Base-by-base conservation (phyloP, 2,329 filamentous ascomycete species). In the Cladosporium austrohemisphaericum region DNA sequence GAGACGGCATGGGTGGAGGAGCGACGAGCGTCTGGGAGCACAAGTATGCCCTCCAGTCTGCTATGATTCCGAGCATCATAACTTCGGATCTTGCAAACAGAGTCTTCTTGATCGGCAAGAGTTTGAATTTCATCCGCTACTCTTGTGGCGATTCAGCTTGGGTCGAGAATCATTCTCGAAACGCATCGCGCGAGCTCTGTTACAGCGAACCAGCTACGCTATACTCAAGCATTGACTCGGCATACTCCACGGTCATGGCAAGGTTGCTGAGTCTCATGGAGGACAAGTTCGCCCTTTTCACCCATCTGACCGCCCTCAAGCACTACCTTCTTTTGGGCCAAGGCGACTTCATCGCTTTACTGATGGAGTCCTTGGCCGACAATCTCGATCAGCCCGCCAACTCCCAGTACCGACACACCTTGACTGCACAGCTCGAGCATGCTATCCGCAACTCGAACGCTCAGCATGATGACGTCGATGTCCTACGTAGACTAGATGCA, bases 181-280 rank as follows among this genome's bases (percentile, higher is more conserved):
- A 84, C 41, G 87, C 91, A 1, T 95, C 91, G 8, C 94, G 93
- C 68, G 89, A 95, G 68, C 77, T 98, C 26, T 81, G 83, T 41
- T 97, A 98, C 64, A 91, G 91, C 43, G 92, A 97, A 68, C 96
- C 91, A 6, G 88, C 88, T 0, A 94, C 86, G 1, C 78, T 98
- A 1, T 91, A 95, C 65, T 82, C 83, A 1, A 96, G 89, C 69
- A 98, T 98, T 59, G 93, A 96, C 59, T 88, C 96, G 60, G 93
- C 94, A 2, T 95, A 98, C 73, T 95, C 95, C 68, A 93, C 89
- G 0, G 97, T 94, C 5, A 98, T 98, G 92, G 89, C 89, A 50
- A 86, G 92, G 11, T 77, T 97, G 22, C 94, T 95, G 60, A 79
- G 91, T 63, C 79, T 98, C 48, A 96, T 98, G 92, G 87, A 86